A percentile compares a stretch with the other conserved stretches of the same genome.
These are phyloP conservation scores for Hyaloscypha bicolor DNA, from an alignment of 495 filamentous ascomycete species.

Conservation along the genomic window DNA sequence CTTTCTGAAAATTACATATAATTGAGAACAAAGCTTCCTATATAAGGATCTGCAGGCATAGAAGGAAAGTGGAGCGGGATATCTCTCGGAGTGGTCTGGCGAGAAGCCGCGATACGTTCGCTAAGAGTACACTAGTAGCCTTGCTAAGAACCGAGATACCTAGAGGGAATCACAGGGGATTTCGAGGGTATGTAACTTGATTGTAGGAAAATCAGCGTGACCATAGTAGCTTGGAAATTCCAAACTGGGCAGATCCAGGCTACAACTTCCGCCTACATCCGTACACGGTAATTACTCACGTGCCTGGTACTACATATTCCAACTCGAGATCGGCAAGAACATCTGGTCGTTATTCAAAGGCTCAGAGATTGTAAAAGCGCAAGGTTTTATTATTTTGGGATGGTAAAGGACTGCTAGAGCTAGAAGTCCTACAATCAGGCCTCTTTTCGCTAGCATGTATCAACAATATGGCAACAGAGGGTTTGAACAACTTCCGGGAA, in stretches of 20 bases:
- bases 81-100: neutral
- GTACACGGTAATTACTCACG: too few species aligned
- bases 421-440: neutral
- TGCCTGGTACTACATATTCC: too few species aligned
- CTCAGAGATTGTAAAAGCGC: neutral
- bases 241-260: too few species aligned
- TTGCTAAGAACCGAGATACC: neutral
- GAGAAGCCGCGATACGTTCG: neutral
- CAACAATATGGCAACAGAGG: conserved; percentile 31
- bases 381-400: neutral
- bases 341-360: neutral
- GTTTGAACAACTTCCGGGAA: conserved; percentile 35
- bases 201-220: too few species aligned
- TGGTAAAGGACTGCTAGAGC: neutral
- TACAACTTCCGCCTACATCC: too few species aligned
- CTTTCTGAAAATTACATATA: neutral
- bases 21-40: neutral
- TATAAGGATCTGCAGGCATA: neutral
- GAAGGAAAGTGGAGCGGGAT: neutral
- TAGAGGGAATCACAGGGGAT: too few species aligned
- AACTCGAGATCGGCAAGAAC: too few species aligned
- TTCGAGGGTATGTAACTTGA: too few species aligned
- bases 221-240: too few species aligned
- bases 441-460: neutral
- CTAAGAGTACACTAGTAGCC: neutral